Conservation (phyloP, 805 yeast genomes). For the Lipomyces spencermartinsiae region DNA sequence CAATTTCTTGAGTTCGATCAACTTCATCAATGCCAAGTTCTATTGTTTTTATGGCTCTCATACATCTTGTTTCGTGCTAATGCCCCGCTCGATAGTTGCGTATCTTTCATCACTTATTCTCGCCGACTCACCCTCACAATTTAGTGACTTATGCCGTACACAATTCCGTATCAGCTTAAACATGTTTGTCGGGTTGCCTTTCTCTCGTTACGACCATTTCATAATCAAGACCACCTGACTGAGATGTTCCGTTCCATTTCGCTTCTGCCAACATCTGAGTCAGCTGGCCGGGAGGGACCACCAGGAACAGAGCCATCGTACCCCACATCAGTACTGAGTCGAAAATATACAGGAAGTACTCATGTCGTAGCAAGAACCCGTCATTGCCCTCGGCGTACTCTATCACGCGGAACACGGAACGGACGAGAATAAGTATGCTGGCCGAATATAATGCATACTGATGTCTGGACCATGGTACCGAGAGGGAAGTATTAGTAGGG, state of each 20-base stretch:
- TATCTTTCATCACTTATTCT: too few relatives aligned
- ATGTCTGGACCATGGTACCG: neutral
- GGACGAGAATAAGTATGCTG: conserved; percentile 10
- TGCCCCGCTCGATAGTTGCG: too few relatives aligned
- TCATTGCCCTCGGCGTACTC: conserved; percentile 17
- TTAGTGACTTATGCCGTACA: too few relatives aligned
- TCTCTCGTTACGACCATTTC: neutral
- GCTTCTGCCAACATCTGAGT: neutral
- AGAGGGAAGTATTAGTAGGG: neutral
- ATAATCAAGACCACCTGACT: neutral
- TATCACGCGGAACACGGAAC: conserved; percentile 8
- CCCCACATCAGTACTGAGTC: conserved; percentile 18
- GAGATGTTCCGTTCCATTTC: neutral
- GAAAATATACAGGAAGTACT: conserved; percentile 13
- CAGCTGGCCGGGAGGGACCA: neutral
- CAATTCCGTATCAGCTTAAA: too few relatives aligned
- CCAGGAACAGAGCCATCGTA: neutral
- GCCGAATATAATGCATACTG: conserved; percentile 10
- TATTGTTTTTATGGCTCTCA: too few relatives aligned
- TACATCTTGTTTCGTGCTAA: too few relatives aligned
- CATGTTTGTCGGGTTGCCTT: too few relatives aligned
- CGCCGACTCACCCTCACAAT: too few relatives aligned
- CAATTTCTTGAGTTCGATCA: too few relatives aligned
- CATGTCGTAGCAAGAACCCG: conserved; percentile 19
- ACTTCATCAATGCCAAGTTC: too few relatives aligned